Evolutionary conservation across 164 flowering plant species (phyloP).

Genomic region (Cinnamomum micranthum): DNA sequence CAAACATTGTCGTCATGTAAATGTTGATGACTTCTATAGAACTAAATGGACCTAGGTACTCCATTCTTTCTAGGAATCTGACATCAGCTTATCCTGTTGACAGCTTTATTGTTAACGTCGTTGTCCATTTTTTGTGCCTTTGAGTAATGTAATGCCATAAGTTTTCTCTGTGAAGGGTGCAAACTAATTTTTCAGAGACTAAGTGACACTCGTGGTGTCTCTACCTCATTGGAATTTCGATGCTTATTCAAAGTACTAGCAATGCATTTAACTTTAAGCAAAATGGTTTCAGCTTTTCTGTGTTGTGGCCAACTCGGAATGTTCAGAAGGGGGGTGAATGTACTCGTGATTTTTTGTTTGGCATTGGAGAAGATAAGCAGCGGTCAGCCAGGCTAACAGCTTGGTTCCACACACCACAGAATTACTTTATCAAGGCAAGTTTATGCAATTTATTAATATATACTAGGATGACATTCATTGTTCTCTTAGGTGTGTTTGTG

Average conservation of each 20-base stretch:
- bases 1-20: no score
- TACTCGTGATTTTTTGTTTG: constrained; percentile 87
- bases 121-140: background rate
- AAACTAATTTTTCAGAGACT: background rate
- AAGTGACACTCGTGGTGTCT: background rate
- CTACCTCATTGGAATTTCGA: background rate
- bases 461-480: background rate
- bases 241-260: no score
- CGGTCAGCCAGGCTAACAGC: constrained; percentile 96
- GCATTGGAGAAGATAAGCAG: constrained; percentile 94
- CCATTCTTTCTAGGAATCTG: background rate
- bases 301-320: constrained; percentile 79
- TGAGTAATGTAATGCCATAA: background rate
- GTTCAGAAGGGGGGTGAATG: constrained; percentile 79
- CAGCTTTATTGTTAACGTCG: background rate
- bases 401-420: constrained; percentile 88
- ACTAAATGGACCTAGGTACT: no score
- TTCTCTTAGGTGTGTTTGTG: no score
- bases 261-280: constrained; percentile 6
- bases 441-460: background rate
- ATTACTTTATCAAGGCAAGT: constrained; percentile 68
- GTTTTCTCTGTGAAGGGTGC: background rate
- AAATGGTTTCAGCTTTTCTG: constrained; percentile 61
- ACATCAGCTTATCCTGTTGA: background rate
- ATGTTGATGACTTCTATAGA: no score